Percentiles rank a stretch among this genome's conserved stretches.
These are phyloP conservation scores for Quercus gilva DNA, from an alignment of 306 rosid genomes.

Conservation along the genomic window DNA sequence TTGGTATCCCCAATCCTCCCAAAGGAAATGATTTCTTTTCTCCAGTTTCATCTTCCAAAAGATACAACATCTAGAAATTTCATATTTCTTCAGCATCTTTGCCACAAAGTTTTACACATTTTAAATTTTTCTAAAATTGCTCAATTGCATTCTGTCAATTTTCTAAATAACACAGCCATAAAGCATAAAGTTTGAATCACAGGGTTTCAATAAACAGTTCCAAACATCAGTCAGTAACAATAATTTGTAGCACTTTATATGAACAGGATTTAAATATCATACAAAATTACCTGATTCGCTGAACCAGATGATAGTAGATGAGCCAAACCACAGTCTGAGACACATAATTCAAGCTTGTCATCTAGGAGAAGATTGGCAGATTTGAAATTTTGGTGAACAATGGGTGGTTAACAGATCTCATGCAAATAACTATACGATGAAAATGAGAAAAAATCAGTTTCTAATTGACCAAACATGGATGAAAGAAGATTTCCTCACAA, in stretches of 20 bases:
- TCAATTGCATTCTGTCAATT: background rate
- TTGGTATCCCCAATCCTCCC: no score
- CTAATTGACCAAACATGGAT: no score
- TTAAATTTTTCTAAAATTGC: background rate
- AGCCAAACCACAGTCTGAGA: slow-evolving; percentile 12
- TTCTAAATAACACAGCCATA: no score
- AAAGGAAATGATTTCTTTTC: no score
- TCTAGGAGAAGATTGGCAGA: slow-evolving; percentile 72
- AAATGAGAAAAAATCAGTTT: no score
- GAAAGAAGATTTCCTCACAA: no score
- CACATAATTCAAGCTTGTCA: slow-evolving; percentile 42
- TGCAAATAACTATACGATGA: background rate
- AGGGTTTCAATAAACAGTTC: no score
- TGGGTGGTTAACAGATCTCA: slow-evolving; percentile 65
- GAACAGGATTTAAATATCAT: background rate
- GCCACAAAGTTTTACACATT: no score
- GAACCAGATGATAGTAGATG: slow-evolving; percentile 56
- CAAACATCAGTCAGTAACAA: background rate
- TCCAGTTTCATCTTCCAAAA: no score
- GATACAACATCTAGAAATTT: no score
- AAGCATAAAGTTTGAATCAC: no score
- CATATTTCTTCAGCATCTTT: no score
- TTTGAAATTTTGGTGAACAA: slow-evolving; percentile 64
- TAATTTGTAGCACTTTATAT: background rate
- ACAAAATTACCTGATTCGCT: slow-evolving; percentile 38